phyloP scores from a whole-genome alignment of 768 basidiomycete genomes.

The Tylopilus cervinicoccineus region DNA sequence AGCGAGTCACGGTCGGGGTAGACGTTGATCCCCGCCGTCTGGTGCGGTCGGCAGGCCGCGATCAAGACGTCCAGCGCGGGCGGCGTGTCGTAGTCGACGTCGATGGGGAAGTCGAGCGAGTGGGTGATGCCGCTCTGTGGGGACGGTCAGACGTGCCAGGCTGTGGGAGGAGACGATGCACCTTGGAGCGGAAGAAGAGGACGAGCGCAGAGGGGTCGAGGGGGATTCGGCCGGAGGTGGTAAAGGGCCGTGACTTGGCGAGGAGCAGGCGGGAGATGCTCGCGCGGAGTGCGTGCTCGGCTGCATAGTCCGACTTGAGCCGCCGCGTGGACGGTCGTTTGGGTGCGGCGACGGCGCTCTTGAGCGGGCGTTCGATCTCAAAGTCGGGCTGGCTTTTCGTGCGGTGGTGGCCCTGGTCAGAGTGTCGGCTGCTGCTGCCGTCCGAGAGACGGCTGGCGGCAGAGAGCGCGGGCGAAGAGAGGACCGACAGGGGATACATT shows the following conservation, averaged over 20 bases:
- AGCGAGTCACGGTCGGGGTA: conserved; percentile 62
- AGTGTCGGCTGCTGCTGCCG: conserved; percentile 34
- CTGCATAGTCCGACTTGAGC: conserved; percentile 42
- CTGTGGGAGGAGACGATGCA: conserved; percentile 24
- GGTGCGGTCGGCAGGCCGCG: conserved; percentile 66
- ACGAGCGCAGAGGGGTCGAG: conserved; percentile 63
- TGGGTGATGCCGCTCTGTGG: conserved; percentile 71
- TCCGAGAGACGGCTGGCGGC: conserved; percentile 36
- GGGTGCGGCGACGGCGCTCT: conserved; percentile 30
- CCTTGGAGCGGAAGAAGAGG: conserved; percentile 79
- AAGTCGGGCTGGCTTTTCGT: conserved; percentile 51
- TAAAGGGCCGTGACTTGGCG: conserved; percentile 60
- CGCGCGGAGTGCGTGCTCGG: conserved; percentile 51
- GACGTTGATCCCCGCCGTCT: conserved; percentile 46
- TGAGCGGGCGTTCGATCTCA: conserved; percentile 57
- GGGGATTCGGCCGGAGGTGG: conserved; percentile 64
- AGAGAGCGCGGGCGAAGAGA: conserved; percentile 31
- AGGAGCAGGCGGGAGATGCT: conserved; percentile 52
- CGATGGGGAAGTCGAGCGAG: conserved; percentile 78
- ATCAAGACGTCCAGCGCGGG: conserved; percentile 78
- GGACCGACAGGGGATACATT: conserved; percentile 29
- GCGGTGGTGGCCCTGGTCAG: conserved; percentile 31
- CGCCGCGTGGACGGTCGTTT: conserved; percentile 32
- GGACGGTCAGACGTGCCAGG: not conserved
- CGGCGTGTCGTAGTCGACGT: conserved; percentile 68